These are phyloP conservation scores for Hawksworthiomyces lignivorus DNA, from an alignment of 2,329 filamentous ascomycete genomes.

Conservation along the genomic window DNA sequence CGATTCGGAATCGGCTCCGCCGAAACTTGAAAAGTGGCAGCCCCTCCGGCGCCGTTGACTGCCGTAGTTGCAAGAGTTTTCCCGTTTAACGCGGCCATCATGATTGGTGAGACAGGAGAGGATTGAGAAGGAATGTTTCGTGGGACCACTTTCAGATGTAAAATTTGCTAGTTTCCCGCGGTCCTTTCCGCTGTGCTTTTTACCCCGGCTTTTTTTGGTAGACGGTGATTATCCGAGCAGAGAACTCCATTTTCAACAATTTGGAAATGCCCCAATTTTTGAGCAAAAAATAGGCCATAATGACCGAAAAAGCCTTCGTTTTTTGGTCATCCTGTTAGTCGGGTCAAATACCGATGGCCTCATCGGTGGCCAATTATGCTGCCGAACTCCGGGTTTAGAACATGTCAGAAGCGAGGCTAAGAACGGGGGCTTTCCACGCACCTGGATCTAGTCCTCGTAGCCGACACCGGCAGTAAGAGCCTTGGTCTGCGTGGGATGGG, in stretches of 20 bases:
- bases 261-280: too few relatives aligned
- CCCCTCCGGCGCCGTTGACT: not conserved
- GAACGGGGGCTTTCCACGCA: not conserved
- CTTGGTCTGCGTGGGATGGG: constrained; percentile 7
- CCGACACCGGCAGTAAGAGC: constrained; percentile 6
- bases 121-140: too few relatives aligned
- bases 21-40: too few relatives aligned
- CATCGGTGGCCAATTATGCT: constrained; percentile 10
- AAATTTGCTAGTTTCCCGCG: not conserved
- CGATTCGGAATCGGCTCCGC: constrained; percentile 13
- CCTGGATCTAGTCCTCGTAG: not conserved
- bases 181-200: not conserved
- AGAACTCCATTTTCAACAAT: too few relatives aligned
- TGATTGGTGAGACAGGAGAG: too few relatives aligned
- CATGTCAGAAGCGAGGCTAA: constrained; percentile 3
- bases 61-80: too few relatives aligned
- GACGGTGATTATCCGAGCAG: too few relatives aligned
- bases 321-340: constrained; percentile 4
- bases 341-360: constrained; percentile 8
- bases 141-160: too few relatives aligned
- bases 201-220: constrained; percentile 7
- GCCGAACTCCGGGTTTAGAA: not conserved
- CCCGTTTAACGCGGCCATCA: too few relatives aligned
- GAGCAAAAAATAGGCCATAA: not conserved
- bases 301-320: not conserved